phyloP scores from a whole-genome alignment of 495 filamentous ascomycete species.

The Daldinia bambusicola region DNA sequence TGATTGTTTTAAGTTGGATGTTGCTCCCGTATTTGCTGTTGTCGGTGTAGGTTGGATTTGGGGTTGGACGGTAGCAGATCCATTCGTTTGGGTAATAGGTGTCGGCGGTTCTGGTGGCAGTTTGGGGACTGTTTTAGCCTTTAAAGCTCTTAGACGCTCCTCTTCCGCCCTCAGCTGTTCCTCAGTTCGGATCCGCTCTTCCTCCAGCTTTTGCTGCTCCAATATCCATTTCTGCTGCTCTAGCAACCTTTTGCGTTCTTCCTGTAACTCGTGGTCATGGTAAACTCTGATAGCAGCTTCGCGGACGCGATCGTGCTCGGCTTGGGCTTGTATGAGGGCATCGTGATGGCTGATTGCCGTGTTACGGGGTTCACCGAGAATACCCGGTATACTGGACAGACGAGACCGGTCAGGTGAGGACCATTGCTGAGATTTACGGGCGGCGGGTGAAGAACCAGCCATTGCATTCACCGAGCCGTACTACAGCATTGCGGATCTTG shows the following conservation, averaged over 20 bases:
- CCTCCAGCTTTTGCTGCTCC: slow-evolving; percentile 58
- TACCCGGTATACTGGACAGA: slow-evolving; percentile 52
- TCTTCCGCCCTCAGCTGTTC: slow-evolving; percentile 55
- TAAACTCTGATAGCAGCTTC: slow-evolving; percentile 65
- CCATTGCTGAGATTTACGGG: slow-evolving; percentile 50
- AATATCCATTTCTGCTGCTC: slow-evolving; percentile 57
- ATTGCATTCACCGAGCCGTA: slow-evolving; percentile 40
- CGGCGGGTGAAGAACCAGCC: slow-evolving; percentile 53
- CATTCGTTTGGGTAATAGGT: slow-evolving; percentile 15
- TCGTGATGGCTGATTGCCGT: slow-evolving; percentile 63
- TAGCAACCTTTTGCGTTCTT: slow-evolving; percentile 58
- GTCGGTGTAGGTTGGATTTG: slow-evolving; percentile 9
- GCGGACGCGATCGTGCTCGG: slow-evolving; percentile 70
- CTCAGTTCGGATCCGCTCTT: slow-evolving; percentile 62
- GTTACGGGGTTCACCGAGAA: slow-evolving; percentile 55
- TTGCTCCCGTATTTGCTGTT: neutral
- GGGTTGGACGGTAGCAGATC: neutral
- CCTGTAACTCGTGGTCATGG: slow-evolving; percentile 57
- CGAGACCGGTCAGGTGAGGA: slow-evolving; percentile 49
- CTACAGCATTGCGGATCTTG: slow-evolving; percentile 36
- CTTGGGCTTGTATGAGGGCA: slow-evolving; percentile 70
- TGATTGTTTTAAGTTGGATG: slow-evolving; percentile 1
- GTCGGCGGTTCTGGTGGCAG: slow-evolving; percentile 51
- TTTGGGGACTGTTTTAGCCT: slow-evolving; percentile 55
- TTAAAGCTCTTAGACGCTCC: slow-evolving; percentile 55